Percentiles rank a stretch among this genome's conserved stretches.
Conservation (phyloP, 176 grass and related monocot genomes). For the Hordeum marinum region DNA sequence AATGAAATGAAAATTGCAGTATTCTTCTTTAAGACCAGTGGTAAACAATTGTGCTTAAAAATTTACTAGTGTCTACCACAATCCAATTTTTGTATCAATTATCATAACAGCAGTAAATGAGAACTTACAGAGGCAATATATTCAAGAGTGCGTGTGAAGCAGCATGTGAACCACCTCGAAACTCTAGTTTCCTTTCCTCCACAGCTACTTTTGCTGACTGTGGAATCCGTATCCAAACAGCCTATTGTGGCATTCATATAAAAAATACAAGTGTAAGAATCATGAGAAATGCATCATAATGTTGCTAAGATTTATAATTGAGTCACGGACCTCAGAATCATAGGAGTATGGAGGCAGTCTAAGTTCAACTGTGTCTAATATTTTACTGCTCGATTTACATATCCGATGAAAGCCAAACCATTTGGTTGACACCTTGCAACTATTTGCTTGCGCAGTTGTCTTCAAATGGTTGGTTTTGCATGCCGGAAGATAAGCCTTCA, state of each 20-base stretch:
- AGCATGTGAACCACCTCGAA: slow-evolving; percentile 74
- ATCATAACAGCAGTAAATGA: neutral
- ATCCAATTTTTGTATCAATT: neutral
- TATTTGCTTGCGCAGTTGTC: slow-evolving; percentile 78
- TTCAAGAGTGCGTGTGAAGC: slow-evolving; percentile 87
- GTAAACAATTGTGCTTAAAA: neutral
- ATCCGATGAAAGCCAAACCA: slow-evolving; percentile 98
- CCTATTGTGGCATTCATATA: slow-evolving; percentile 36
- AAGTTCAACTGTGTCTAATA: slow-evolving; percentile 70
- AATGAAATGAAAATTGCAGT: neutral
- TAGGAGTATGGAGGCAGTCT: slow-evolving; percentile 75
- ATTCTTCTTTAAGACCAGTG: neutral
- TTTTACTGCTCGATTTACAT: slow-evolving; percentile 68
- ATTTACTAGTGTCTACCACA: neutral
- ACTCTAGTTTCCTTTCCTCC: slow-evolving; percentile 53
- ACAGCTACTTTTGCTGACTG: slow-evolving; percentile 54
- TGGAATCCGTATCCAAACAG: slow-evolving; percentile 77
- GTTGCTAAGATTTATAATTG: slow-evolving; percentile 16
- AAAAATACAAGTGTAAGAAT: slow-evolving; percentile 6
- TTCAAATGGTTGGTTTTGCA: slow-evolving; percentile 42
- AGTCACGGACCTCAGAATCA: slow-evolving; percentile 56
- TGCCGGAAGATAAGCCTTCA: slow-evolving; percentile 67
- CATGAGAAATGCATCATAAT: neutral
- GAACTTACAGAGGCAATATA: slow-evolving; percentile 68
- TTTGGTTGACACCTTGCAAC: slow-evolving; percentile 77